These are phyloP conservation scores for Phytophthora idaei DNA, from an alignment of 352 stramenopile genomes.

Conservation along the genomic window DNA sequence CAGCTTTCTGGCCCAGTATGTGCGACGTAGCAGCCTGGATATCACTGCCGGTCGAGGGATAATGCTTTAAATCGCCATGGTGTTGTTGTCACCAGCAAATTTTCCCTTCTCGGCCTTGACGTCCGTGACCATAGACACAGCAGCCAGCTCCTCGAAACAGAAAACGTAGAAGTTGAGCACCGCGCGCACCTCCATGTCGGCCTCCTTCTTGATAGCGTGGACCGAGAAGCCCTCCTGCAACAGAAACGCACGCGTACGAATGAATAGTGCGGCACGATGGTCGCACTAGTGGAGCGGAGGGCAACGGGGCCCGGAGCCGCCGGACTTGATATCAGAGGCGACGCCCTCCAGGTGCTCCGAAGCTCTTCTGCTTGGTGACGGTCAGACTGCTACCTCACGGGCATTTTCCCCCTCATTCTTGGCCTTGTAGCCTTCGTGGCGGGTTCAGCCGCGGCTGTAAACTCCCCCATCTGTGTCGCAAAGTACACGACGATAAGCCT, in stretches of 20 bases:
- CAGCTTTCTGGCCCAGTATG: slow-evolving; percentile 99
- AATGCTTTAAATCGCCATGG: slow-evolving; percentile 99
- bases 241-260: slow-evolving; percentile 98
- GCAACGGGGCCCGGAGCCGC: slow-evolving; percentile 99
- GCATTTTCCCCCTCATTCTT: slow-evolving; percentile 50
- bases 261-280: slow-evolving; percentile 99
- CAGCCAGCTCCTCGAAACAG: slow-evolving; percentile 99
- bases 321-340: slow-evolving; percentile 73
- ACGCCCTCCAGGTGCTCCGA: slow-evolving; percentile 98
- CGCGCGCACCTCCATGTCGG: slow-evolving; percentile 90
- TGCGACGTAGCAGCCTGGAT: slow-evolving; percentile 99
- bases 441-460: slow-evolving; percentile 3
- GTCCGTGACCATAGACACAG: slow-evolving; percentile 98
- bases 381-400: slow-evolving; percentile 83
- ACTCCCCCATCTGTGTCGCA: slow-evolving; percentile 30
- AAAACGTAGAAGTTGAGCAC: slow-evolving; percentile 98
- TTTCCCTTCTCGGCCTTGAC: slow-evolving; percentile 99
- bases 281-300: slow-evolving; percentile 98
- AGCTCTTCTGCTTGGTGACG: slow-evolving; percentile 95
- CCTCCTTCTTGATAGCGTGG: slow-evolving; percentile 97
- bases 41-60: slow-evolving; percentile 96
- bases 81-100: slow-evolving; percentile 98
- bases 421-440: slow-evolving; percentile 38
- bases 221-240: slow-evolving; percentile 99
- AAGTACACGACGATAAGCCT: slow-evolving; percentile 93